Evolutionary conservation across 2,329 filamentous ascomycete species (phyloP).

Genomic region (Shiraia sp.): DNA sequence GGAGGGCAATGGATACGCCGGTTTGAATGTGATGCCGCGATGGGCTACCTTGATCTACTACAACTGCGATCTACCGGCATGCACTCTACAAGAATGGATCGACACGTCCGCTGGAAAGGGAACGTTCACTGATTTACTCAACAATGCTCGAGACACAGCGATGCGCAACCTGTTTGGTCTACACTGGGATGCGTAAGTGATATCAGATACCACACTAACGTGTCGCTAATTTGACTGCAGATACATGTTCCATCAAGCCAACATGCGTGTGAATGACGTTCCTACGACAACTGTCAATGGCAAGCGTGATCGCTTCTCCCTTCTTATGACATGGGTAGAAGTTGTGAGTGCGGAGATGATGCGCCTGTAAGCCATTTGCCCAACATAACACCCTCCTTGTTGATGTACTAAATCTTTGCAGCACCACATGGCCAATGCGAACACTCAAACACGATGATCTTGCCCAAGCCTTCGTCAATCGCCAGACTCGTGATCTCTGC

Average conservation of each 20-base stretch:
- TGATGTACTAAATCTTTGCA: constrained; percentile 13
- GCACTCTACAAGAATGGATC: constrained; percentile 64
- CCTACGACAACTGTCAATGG: constrained; percentile 54
- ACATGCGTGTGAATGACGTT: constrained; percentile 57
- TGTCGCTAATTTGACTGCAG: constrained; percentile 9
- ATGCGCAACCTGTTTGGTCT: constrained; percentile 61
- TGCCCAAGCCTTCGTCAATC: constrained; percentile 56
- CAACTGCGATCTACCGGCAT: constrained; percentile 63
- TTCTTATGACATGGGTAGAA: constrained; percentile 63
- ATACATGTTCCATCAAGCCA: constrained; percentile 69
- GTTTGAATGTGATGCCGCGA: constrained; percentile 61
- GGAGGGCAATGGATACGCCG: constrained; percentile 57
- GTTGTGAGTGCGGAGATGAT: constrained; percentile 57
- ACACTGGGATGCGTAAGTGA: constrained; percentile 52
- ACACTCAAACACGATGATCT: constrained; percentile 62
- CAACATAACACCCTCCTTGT: neutral
- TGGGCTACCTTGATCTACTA: constrained; percentile 68
- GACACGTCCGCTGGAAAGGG: constrained; percentile 61
- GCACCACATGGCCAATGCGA: constrained; percentile 56
- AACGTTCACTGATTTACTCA: constrained; percentile 56
- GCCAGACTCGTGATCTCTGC: constrained; percentile 59
- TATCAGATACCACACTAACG: neutral
- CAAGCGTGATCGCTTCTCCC: constrained; percentile 52
- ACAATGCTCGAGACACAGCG: constrained; percentile 56
- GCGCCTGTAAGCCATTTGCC: constrained; percentile 46